phyloP scores from a whole-genome alignment of 2,329 filamentous ascomycete genomes.

The Chaetomium olivaceum region DNA sequence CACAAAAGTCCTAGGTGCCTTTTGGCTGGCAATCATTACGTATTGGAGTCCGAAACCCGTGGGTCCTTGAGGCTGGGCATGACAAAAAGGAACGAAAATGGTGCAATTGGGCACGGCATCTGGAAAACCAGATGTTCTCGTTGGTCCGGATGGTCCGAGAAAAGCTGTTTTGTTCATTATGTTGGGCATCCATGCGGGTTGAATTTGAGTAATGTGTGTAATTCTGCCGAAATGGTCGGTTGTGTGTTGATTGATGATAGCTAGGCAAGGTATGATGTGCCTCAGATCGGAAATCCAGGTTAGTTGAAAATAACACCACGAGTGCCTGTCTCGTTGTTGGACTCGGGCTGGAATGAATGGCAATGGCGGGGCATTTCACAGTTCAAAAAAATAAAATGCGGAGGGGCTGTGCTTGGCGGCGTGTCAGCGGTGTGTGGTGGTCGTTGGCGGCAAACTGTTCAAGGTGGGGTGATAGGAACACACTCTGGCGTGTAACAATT shows the following conservation, averaged over 20 bases:
- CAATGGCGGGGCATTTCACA: constrained; percentile 16
- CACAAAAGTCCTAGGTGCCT: constrained; percentile 6
- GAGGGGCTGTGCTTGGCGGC: constrained; percentile 14
- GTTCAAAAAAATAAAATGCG: constrained; percentile 1
- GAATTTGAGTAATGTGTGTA: neutral
- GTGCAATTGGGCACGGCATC: constrained; percentile 13
- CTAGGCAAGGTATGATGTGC: too few species aligned
- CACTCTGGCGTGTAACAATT: neutral
- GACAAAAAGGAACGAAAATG: constrained; percentile 20
- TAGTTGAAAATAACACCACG: neutral
- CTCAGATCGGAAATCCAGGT: neutral
- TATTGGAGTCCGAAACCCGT: constrained; percentile 20
- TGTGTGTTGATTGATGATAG: neutral
- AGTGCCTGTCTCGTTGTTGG: neutral
- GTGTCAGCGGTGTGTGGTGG: constrained; percentile 10
- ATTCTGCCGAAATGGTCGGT: neutral
- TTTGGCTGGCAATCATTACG: constrained; percentile 23
- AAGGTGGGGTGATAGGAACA: constrained; percentile 17
- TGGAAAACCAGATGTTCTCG: neutral
- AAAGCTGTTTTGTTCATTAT: neutral
- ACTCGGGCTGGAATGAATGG: neutral
- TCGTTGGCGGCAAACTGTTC: constrained; percentile 9
- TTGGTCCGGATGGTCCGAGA: constrained; percentile 1
- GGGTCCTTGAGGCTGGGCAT: constrained; percentile 27
- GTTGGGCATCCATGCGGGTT: neutral